A percentile compares a stretch with the other conserved stretches of the same genome.
Evolutionary conservation across 2,329 filamentous ascomycete species (phyloP).

Genomic region (Pseudogymnoascus sp.): DNA sequence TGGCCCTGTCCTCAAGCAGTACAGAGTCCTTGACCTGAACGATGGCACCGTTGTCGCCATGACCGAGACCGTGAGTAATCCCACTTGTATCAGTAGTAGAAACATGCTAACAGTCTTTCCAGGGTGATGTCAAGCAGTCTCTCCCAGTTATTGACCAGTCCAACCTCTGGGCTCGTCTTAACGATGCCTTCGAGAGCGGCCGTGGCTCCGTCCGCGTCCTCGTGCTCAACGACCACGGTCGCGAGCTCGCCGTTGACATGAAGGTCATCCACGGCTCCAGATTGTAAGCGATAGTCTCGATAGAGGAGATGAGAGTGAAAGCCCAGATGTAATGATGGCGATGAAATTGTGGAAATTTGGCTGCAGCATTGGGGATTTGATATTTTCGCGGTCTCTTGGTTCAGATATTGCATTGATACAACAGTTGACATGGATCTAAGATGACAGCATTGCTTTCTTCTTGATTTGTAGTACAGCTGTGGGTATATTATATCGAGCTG

Average conservation of each 20-base stretch:
- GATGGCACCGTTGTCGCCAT: conserved; percentile 85
- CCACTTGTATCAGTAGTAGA: not conserved
- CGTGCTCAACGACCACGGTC: conserved; percentile 86
- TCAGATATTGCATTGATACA: conserved; percentile 3
- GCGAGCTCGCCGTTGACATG: conserved; percentile 96
- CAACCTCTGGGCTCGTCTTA: conserved; percentile 72
- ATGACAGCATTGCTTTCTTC: conserved; percentile 5
- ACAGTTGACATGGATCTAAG: conserved; percentile 4
- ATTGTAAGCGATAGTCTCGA: conserved; percentile 38
- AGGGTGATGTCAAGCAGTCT: conserved; percentile 91
- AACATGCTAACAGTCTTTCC: not conserved
- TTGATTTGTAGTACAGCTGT: conserved; percentile 6
- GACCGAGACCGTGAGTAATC: conserved; percentile 63
- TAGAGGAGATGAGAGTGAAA: conserved; percentile 9
- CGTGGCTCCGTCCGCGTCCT: conserved; percentile 90
- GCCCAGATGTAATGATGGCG: conserved; percentile 4
- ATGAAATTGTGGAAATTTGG: conserved; percentile 8
- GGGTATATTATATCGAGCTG: conserved; percentile 6
- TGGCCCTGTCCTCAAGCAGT: conserved; percentile 99
- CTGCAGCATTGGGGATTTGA: conserved; percentile 3
- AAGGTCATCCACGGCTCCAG: conserved; percentile 86
- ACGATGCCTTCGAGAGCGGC: conserved; percentile 78
- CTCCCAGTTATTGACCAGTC: conserved; percentile 93
- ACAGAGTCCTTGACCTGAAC: conserved; percentile 96
- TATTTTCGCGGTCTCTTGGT: conserved; percentile 8